These are phyloP conservation scores for Acorus calamus DNA, from an alignment of 106 monocot genomes.

Conservation along the genomic window DNA sequence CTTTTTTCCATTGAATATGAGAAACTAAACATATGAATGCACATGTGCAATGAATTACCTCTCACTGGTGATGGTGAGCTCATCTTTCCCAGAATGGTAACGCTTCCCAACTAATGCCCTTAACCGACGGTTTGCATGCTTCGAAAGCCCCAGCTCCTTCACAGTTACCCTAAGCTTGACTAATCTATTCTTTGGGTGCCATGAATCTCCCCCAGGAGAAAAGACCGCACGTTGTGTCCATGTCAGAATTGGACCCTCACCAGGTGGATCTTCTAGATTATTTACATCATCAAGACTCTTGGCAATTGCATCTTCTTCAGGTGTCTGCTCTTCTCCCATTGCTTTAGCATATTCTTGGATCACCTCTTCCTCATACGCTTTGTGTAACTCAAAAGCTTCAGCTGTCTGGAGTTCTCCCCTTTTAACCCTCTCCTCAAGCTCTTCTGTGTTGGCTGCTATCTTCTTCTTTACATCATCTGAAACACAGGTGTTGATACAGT, in stretches of 20 bases:
- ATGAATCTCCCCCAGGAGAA: conserved; percentile 83
- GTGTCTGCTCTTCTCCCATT: conserved; percentile 45
- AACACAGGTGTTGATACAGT: not conserved
- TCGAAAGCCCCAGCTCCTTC: conserved; percentile 79
- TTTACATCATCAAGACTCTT: conserved; percentile 14
- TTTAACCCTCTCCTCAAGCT: conserved; percentile 73
- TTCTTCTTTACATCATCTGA: conserved; percentile 86
- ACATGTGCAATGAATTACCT: conserved; percentile 26
- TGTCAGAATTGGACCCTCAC: conserved; percentile 82
- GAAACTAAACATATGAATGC: conserved; percentile 9
- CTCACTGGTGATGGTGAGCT: conserved; percentile 93
- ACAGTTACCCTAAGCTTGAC: conserved; percentile 86
- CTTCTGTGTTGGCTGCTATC: conserved; percentile 75
- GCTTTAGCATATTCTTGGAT: conserved; percentile 57
- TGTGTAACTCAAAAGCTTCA: conserved; percentile 70
- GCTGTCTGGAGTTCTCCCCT: conserved; percentile 74
- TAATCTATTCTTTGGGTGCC: conserved; percentile 92
- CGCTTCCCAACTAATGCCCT: conserved; percentile 88
- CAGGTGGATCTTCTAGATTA: conserved; percentile 76
- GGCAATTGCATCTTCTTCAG: conserved; percentile 21
- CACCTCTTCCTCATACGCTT: conserved; percentile 79
- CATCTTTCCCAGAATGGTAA: conserved; percentile 82
- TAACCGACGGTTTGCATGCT: conserved; percentile 47
- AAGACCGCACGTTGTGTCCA: conserved; percentile 91
- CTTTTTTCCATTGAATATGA: not conserved